phyloP scores from a whole-genome alignment of 345 rosid genomes.

The Eucalyptus marginata region DNA sequence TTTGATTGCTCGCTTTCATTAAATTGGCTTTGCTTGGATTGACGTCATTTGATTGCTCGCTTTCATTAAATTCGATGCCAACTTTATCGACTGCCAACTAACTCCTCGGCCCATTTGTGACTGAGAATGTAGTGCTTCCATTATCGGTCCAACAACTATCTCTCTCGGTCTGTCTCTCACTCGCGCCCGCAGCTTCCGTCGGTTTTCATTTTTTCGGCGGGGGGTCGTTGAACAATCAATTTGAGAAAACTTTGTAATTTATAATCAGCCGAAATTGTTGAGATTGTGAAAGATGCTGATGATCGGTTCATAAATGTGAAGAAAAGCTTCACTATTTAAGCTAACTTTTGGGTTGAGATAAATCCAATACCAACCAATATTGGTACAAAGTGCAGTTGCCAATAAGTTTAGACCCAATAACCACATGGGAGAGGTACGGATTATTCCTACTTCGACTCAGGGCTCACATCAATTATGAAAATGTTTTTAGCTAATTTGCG shows the following conservation, averaged over 20 bases:
- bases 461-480: no score
- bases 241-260: not conserved
- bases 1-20: not conserved
- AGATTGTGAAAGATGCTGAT: no score
- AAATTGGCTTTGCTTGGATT: not conserved
- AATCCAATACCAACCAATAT: no score
- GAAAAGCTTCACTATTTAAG: no score
- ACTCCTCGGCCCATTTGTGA: not conserved
- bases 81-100: not conserved
- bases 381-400: fast-evolving
- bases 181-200: not conserved
- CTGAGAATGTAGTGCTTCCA: not conserved
- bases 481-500: no score
- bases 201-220: not conserved
- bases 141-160: not conserved
- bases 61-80: not conserved
- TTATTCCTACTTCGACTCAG: no score
- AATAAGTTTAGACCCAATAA: no score
- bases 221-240: not conserved
- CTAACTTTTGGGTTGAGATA: no score
- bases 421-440: no score
- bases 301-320: no score
- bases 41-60: not conserved
- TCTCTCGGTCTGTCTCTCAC: not conserved
- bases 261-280: not conserved